These are phyloP conservation scores for Erysimum cheiri DNA, from an alignment of 441 rosid genomes.

Conservation along the genomic window DNA sequence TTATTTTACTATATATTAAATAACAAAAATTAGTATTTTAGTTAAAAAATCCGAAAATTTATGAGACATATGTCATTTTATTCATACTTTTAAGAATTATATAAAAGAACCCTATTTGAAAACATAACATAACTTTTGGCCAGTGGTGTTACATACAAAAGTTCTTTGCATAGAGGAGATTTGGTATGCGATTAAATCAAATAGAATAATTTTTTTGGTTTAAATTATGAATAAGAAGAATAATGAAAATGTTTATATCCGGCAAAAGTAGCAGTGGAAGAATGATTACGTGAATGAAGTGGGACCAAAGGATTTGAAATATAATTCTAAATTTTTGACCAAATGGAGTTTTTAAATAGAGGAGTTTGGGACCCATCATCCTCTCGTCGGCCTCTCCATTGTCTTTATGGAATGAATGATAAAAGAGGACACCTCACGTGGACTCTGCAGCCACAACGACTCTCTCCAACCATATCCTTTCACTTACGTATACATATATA, in stretches of 20 bases:
- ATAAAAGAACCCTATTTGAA: background rate
- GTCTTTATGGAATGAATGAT: constrained; percentile 49
- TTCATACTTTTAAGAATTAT: no score
- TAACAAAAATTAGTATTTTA: background rate
- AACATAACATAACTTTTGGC: constrained; percentile 20
- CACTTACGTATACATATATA: background rate
- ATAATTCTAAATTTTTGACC: constrained; percentile 35
- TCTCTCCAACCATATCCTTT: constrained; percentile 42
- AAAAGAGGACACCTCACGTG: constrained; percentile 53
- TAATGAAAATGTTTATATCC: constrained; percentile 22
- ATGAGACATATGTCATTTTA: no score
- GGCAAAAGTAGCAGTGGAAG: constrained; percentile 37
- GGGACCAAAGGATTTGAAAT: constrained; percentile 37
- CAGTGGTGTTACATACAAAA: background rate
- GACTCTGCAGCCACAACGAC: constrained; percentile 50
- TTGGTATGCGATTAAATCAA: constrained; percentile 9
- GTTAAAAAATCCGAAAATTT: background rate
- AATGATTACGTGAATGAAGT: constrained; percentile 48
- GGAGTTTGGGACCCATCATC: constrained; percentile 37
- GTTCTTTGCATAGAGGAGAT: constrained; percentile 1
- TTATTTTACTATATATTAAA: background rate
- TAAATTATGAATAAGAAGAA: background rate
- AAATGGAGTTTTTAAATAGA: constrained; percentile 25
- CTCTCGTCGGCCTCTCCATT: constrained; percentile 46
- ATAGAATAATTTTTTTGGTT: constrained; percentile 5